Conservation (phyloP, 2,329 filamentous ascomycete species). For the Apiospora sp. region DNA sequence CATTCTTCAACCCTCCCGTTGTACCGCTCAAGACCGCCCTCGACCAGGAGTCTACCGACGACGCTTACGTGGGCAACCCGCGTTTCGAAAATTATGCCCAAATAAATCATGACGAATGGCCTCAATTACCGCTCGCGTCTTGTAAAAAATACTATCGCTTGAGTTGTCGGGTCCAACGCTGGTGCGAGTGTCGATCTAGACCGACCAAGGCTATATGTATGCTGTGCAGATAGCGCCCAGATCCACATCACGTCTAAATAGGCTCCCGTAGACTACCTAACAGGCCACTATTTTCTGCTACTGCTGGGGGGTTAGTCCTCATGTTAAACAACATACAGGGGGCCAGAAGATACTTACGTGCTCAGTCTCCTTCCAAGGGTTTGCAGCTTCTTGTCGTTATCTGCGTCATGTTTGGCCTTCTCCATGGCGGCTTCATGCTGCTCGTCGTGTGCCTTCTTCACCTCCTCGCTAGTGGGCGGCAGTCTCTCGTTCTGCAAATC, state of each 20-base stretch:
- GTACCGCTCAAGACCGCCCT: constrained; percentile 16
- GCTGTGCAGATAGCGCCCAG: background rate
- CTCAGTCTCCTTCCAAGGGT: constrained; percentile 90
- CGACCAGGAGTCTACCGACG: constrained; percentile 7
- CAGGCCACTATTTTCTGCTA: background rate
- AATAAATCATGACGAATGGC: constrained; percentile 2
- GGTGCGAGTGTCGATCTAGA: background rate
- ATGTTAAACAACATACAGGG: background rate
- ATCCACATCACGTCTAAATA: constrained; percentile 7
- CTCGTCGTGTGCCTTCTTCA: constrained; percentile 82
- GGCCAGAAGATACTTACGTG: constrained; percentile 62
- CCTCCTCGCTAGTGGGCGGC: constrained; percentile 91
- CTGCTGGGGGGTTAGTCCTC: background rate
- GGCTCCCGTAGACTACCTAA: background rate
- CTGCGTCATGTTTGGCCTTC: constrained; percentile 85
- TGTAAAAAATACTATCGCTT: background rate
- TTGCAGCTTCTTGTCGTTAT: constrained; percentile 89
- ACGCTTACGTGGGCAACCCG: background rate
- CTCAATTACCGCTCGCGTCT: constrained; percentile 1
- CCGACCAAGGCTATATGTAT: constrained; percentile 17
- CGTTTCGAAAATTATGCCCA: constrained; percentile 16
- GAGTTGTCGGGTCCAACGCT: constrained; percentile 5
- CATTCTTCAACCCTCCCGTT: background rate
- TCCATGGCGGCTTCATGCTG: constrained; percentile 72
- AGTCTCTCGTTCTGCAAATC: constrained; percentile 96